These are phyloP conservation scores for Diplodia intermedia DNA, from an alignment of 2,329 filamentous ascomycete species.

Conservation along the genomic window DNA sequence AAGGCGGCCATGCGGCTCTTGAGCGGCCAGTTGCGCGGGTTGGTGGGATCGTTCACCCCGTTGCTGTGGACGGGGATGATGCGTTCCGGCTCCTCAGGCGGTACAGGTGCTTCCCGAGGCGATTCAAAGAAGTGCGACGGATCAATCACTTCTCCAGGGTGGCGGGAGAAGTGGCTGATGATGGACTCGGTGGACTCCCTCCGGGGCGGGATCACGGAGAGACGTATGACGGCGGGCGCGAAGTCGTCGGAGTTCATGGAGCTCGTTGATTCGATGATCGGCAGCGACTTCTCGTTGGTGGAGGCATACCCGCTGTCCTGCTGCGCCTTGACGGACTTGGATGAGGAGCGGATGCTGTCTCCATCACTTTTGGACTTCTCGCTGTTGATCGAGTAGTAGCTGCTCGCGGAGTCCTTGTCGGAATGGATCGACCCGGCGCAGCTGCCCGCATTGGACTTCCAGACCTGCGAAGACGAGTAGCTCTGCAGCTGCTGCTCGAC, in stretches of 20 bases:
- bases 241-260: background rate
- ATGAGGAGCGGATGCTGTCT: background rate
- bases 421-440: background rate
- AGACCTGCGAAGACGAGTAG: constrained; percentile 6
- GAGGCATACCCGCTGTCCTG: constrained; percentile 6
- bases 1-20: constrained; percentile 1
- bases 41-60: constrained; percentile 16
- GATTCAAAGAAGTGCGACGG: background rate
- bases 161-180: constrained; percentile 14
- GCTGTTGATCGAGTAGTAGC: background rate
- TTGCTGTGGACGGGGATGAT: constrained; percentile 26
- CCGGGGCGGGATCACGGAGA: constrained; percentile 2
- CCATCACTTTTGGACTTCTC: background rate
- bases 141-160: background rate
- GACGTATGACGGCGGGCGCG: background rate
- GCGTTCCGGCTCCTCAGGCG: constrained; percentile 6
- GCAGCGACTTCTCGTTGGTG: background rate
- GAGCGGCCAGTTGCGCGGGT: constrained; percentile 26
- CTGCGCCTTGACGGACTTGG: background rate
- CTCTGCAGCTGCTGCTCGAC: constrained; percentile 10
- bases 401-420: background rate
- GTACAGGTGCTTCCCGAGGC: background rate
- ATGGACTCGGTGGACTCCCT: constrained; percentile 14
- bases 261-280: background rate
- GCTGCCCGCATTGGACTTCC: constrained; percentile 3